A percentile compares a stretch with the other conserved stretches of the same genome.
Evolutionary conservation across 2,329 filamentous ascomycete genomes (phyloP).

Genomic region (Stemphylium lycopersici): DNA sequence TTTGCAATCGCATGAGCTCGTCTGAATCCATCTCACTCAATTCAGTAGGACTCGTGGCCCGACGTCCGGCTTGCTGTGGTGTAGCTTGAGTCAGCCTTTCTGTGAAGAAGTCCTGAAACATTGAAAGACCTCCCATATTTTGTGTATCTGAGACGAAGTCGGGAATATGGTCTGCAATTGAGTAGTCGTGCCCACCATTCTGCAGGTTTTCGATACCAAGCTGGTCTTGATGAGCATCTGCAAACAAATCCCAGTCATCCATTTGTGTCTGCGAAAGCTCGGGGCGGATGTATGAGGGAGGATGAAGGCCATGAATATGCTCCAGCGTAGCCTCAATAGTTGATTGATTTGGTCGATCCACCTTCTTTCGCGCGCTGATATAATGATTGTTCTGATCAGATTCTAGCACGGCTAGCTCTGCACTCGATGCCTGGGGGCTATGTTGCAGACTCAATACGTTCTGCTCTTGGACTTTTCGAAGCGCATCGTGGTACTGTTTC

Average conservation of each 20-base stretch:
- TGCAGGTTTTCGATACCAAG: neutral
- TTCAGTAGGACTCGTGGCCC: conserved; percentile 2
- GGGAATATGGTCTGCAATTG: conserved; percentile 5
- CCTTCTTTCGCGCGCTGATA: conserved; percentile 25
- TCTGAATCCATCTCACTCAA: conserved; percentile 21
- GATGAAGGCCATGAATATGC: neutral
- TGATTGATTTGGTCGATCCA: conserved; percentile 25
- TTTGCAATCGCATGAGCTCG: conserved; percentile 12
- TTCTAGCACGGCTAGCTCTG: neutral
- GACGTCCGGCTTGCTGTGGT: neutral
- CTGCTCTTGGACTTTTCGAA: neutral
- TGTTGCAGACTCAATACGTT: neutral
- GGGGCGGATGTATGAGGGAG: neutral
- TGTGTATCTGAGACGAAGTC: conserved; percentile 20
- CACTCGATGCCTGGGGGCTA: neutral
- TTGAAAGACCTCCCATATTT: neutral
- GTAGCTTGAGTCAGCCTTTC: neutral
- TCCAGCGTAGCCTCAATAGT: conserved; percentile 4
- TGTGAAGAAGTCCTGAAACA: neutral
- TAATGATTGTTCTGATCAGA: conserved; percentile 1
- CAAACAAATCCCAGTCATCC: neutral
- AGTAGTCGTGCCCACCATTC: conserved; percentile 11
- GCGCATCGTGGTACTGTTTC: neutral
- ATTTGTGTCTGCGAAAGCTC: neutral
- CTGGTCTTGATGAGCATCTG: conserved; percentile 10